phyloP scores from a whole-genome alignment of 2,329 filamentous ascomycete genomes.

The Blumeriella jaapii region DNA sequence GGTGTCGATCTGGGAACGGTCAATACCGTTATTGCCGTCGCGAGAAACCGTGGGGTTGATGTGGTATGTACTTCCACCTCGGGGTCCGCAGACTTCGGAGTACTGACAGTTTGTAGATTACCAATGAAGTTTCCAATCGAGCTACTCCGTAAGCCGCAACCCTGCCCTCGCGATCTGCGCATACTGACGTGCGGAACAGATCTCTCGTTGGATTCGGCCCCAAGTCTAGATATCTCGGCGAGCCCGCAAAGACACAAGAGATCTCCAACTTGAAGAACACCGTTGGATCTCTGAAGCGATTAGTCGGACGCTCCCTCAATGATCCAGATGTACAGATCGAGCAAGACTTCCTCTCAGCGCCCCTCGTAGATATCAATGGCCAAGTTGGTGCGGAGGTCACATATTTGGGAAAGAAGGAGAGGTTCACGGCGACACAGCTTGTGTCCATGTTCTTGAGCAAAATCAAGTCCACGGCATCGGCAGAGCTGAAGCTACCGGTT shows the following conservation, averaged over 20 bases:
- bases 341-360: slow-evolving; percentile 79
- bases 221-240: slow-evolving; percentile 87
- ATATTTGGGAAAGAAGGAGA: slow-evolving; percentile 90
- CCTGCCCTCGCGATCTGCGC: not conserved
- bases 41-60: slow-evolving; percentile 96
- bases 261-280: slow-evolving; percentile 99
- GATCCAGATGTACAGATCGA: slow-evolving; percentile 92
- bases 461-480: slow-evolving; percentile 77
- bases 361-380: slow-evolving; percentile 81
- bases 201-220: slow-evolving; percentile 91
- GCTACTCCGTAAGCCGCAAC: slow-evolving; percentile 76
- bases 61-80: slow-evolving; percentile 56
- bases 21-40: slow-evolving; percentile 95
- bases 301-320: slow-evolving; percentile 73
- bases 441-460: slow-evolving; percentile 93
- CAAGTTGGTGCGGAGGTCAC: slow-evolving; percentile 89
- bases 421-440: slow-evolving; percentile 88
- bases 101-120: slow-evolving; percentile 53
- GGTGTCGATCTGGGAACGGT: slow-evolving; percentile 76
- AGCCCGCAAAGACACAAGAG: slow-evolving; percentile 95
- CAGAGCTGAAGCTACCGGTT: slow-evolving; percentile 82
- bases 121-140: slow-evolving; percentile 98
- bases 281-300: slow-evolving; percentile 81
- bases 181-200: slow-evolving; percentile 34
- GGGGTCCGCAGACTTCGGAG: slow-evolving; percentile 10